Conservation (phyloP, 148 eudicot species). For the Rhododendron molle region DNA sequence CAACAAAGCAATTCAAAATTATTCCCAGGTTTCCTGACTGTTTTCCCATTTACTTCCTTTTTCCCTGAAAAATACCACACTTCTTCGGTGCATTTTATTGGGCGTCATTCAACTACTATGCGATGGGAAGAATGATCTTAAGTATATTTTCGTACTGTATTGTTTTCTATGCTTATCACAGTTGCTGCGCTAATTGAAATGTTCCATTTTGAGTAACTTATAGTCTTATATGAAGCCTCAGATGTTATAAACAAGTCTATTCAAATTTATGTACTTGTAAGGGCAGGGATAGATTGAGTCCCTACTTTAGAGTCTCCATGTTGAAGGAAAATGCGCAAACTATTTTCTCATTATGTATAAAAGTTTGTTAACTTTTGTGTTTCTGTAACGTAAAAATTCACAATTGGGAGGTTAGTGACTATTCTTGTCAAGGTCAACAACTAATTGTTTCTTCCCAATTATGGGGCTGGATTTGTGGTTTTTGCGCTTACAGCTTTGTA, state of each 20-base stretch:
- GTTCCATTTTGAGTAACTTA: not conserved
- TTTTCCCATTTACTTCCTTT: slow-evolving; percentile 3
- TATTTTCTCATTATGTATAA: not conserved
- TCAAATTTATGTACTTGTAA: not conserved
- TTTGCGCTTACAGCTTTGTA: not conserved
- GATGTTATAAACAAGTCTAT: not conserved
- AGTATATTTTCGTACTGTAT: not conserved
- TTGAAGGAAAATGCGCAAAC: not conserved
- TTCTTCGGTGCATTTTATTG: not conserved
- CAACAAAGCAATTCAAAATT: slow-evolving; percentile 98
- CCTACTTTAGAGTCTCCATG: not conserved
- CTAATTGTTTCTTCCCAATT: not conserved
- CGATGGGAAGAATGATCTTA: not conserved
- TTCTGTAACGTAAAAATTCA: not conserved
- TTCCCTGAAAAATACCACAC: not conserved
- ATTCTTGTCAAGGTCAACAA: not conserved
- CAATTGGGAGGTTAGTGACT: not conserved
- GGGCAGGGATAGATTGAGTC: not conserved
- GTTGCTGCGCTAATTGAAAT: not conserved
- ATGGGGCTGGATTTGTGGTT: not conserved
- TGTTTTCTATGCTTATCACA: not conserved
- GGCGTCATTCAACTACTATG: not conserved
- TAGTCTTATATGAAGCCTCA: not conserved
- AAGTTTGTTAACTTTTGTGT: not conserved
- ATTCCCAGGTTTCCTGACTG: slow-evolving; percentile 69